Evolutionary conservation across 139 green algal genomes (phyloP).

Genomic region (Chlamydomonas asymmetrica): DNA sequence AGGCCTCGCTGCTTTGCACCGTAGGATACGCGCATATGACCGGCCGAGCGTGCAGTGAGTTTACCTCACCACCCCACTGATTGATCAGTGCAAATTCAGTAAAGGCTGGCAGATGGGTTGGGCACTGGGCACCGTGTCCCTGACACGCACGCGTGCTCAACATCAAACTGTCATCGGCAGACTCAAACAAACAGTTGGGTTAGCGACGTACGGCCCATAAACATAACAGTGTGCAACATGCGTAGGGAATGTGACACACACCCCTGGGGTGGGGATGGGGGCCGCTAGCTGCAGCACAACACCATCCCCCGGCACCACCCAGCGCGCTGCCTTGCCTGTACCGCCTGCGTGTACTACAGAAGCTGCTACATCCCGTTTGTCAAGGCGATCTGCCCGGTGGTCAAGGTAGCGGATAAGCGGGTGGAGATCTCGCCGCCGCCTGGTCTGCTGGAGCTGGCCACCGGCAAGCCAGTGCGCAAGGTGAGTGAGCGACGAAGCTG

Average conservation of each 20-base stretch:
- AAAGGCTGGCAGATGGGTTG: too few species aligned
- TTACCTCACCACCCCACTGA: too few species aligned
- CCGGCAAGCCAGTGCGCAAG: slow-evolving; percentile 22
- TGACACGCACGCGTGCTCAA: too few species aligned
- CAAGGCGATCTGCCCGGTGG: slow-evolving; percentile 37
- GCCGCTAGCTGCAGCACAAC: not conserved
- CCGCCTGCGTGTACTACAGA: slow-evolving; percentile 16
- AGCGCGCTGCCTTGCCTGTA: too few species aligned
- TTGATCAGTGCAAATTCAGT: too few species aligned
- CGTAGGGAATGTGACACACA: not conserved
- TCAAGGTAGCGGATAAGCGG: slow-evolving; percentile 20
- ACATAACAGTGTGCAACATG: not conserved
- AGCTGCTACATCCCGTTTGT: slow-evolving; percentile 46
- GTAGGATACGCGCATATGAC: too few species aligned
- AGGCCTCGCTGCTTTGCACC: too few species aligned
- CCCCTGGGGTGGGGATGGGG: not conserved
- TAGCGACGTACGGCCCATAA: too few species aligned
- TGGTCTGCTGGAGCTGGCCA: slow-evolving; percentile 41
- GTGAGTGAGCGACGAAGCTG: too few species aligned
- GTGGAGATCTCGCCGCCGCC: slow-evolving; percentile 39
- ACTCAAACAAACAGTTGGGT: too few species aligned
- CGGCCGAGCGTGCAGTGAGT: not conserved
- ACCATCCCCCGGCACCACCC: not conserved
- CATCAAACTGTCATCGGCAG: too few species aligned
- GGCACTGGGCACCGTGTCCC: too few species aligned